These are phyloP conservation scores for Leccinum broughii DNA, from an alignment of 768 basidiomycete genomes.

Conservation along the genomic window DNA sequence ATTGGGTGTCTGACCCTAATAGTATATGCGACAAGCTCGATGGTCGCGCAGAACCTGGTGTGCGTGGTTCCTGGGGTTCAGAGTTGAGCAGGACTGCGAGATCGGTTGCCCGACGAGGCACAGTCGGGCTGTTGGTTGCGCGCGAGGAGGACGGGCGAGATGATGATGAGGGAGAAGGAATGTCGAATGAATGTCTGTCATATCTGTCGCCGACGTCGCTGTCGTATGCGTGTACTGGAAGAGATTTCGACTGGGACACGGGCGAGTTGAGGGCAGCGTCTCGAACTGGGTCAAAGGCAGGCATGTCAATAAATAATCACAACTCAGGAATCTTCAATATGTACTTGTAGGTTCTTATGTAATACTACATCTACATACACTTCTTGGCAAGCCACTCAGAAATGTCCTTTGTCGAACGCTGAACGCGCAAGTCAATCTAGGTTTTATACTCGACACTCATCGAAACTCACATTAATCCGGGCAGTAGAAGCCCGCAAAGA, in stretches of 20 bases:
- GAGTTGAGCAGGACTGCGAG: constrained; percentile 77
- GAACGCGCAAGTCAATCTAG: constrained; percentile 4
- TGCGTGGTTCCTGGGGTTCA: constrained; percentile 43
- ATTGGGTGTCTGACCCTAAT: constrained; percentile 30
- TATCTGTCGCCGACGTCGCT: constrained; percentile 28
- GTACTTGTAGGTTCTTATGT: constrained; percentile 12
- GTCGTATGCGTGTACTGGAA: constrained; percentile 28
- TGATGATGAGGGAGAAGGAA: constrained; percentile 37
- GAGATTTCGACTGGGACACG: constrained; percentile 46
- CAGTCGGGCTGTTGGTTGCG: constrained; percentile 44
- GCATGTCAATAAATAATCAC: constrained; percentile 29
- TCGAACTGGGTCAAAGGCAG: constrained; percentile 80
- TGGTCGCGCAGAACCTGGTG: constrained; percentile 38
- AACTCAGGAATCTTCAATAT: background rate
- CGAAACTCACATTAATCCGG: constrained; percentile 57
- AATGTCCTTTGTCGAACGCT: constrained; percentile 64
- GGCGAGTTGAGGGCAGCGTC: constrained; percentile 85
- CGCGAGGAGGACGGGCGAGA: constrained; percentile 38
- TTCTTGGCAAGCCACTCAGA: constrained; percentile 47
- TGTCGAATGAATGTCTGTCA: constrained; percentile 29
- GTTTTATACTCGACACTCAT: background rate
- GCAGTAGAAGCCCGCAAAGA: constrained; percentile 57
- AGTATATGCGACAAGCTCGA: constrained; percentile 47
- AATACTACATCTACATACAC: constrained; percentile 13
- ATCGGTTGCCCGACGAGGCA: constrained; percentile 67